Base-by-base conservation (phyloP, 1,139 yeast species). In the Magnusiomyces fungicola region DNA sequence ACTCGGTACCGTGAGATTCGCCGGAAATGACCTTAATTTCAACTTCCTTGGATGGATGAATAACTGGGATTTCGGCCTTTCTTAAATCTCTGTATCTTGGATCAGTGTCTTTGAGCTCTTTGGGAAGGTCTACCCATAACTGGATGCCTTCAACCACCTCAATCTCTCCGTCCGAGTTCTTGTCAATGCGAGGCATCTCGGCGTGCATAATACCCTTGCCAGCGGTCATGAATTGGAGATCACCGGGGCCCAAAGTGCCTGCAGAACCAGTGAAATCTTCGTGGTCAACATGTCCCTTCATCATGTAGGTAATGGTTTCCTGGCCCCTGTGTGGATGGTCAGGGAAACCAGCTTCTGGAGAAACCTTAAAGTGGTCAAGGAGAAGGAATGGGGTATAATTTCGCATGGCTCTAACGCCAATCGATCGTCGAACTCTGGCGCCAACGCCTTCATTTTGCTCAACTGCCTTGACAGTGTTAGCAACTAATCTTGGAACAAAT, bases 321-420 rank as follows among this genome's bases (percentile, higher is more conserved):
- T 86, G 94, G 25, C 96, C 96, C 53, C 87, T 77, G 66, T 89
- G 97, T 24, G 96, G 96, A 64, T 89, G 97, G 58, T 86, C 92
- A 3, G 96, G 96, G 70, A 88, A 88, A 0, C 94, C 94, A n/a
- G 87, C 86, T 16, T 74, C 75, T 16, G 78, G 76, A 4, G 71
- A 61, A 21, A 78, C 79, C 43, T 68, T 70, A 66, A 88, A 87
- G 63, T 88, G 95, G 63, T 89, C 97, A 48, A 87, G 73, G 83
- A 88, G 75, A 53, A 89, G 70, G 63, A 89, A 89, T 4, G 96
- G 96, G 29, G 87, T 75, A 68, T 86, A 86, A 64, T 81, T 81
- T 60, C 90, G 73, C 70, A 80, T 76, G 37, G 74, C 69, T 66
- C 73, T 69, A 6, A 80, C 75, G 23, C 96, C 96, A 56, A 88